Percentiles rank a stretch among this genome's conserved stretches.
Evolutionary conservation across 192 early-diverging fungal species (phyloP).

Genomic region (Linnemannia elongata): DNA sequence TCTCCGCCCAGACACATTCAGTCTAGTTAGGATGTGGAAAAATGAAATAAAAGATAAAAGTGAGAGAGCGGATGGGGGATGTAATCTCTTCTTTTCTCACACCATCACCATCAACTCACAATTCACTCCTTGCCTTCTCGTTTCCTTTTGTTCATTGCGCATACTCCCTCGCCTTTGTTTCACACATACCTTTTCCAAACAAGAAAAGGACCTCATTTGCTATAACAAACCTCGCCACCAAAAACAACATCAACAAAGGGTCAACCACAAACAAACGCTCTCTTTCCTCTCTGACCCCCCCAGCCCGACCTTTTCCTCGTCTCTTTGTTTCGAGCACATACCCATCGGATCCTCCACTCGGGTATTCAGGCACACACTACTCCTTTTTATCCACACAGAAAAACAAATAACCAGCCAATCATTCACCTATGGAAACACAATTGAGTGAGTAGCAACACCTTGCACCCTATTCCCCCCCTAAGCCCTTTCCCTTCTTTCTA

Average conservation of each 20-base stretch:
- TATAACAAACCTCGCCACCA: too few species aligned
- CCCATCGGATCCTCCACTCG: background rate
- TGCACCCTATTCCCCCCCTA: background rate
- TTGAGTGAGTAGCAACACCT: constrained; percentile 14
- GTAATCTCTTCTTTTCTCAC: background rate
- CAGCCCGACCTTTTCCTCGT: background rate
- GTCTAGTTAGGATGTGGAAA: too few species aligned
- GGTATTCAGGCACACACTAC: background rate
- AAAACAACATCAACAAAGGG: too few species aligned
- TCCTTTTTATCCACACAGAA: background rate
- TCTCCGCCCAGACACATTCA: too few species aligned
- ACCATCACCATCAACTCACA: background rate
- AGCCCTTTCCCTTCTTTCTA: background rate
- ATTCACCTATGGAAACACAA: constrained; percentile 1
- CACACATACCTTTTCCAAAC: too few species aligned
- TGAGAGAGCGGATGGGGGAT: background rate
- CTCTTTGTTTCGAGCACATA: too few species aligned
- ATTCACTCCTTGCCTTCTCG: background rate
- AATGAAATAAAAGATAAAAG: background rate
- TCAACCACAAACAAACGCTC: too few species aligned
- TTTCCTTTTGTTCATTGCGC: background rate
- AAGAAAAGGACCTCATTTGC: too few species aligned
- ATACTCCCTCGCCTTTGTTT: background rate
- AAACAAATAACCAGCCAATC: background rate
- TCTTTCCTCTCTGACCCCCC: background rate